These are phyloP conservation scores for Ascomycota sp. DNA, from an alignment of 2,329 filamentous ascomycete genomes.

Conservation along the genomic window DNA sequence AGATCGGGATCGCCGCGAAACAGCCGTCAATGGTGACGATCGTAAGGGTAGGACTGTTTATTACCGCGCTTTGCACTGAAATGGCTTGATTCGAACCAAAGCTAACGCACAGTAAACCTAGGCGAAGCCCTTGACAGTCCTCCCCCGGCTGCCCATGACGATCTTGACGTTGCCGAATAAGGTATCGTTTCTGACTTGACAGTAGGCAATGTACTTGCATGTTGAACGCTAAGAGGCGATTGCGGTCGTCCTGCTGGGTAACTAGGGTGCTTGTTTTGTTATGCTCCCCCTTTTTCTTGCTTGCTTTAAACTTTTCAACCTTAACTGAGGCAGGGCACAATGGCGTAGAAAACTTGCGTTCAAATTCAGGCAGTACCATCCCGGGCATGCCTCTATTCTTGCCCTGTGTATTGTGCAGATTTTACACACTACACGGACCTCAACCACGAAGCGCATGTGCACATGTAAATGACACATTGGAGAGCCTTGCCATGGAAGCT, in stretches of 20 bases:
- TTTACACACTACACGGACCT: too few species aligned
- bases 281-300: background rate
- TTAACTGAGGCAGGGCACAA: background rate
- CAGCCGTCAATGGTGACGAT: constrained; percentile 64
- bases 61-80: too few species aligned
- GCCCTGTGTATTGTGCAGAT: too few species aligned
- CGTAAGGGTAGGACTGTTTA: constrained; percentile 47
- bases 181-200: background rate
- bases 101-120: background rate
- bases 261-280: background rate
- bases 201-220: too few species aligned
- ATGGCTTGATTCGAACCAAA: too few species aligned
- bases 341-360: constrained; percentile 1
- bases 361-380: too few species aligned
- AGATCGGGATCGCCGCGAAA: constrained; percentile 52
- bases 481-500: too few species aligned
- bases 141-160: constrained; percentile 65
- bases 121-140: constrained; percentile 36
- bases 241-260: background rate
- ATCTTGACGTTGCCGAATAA: constrained; percentile 82
- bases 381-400: too few species aligned
- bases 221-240: too few species aligned
- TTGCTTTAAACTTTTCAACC: background rate
- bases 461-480: too few species aligned
- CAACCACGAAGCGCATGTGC: too few species aligned